Evolutionary conservation across 169 alveolate species (phyloP), one percentile per base, ranked within the genome.

Genomic region (Plasmodium inui): DNA sequence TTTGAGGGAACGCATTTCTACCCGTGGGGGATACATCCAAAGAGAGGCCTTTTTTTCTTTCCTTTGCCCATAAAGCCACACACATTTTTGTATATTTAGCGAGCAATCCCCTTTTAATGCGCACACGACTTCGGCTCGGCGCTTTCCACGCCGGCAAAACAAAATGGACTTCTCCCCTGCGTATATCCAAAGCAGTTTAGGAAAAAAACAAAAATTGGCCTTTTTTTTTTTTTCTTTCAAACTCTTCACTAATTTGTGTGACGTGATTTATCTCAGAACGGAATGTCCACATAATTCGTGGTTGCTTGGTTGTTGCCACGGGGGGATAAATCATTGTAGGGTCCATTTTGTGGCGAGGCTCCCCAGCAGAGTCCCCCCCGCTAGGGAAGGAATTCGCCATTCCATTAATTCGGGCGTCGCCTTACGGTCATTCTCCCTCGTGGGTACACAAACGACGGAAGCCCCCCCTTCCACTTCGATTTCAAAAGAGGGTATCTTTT

Each of bases 291-390:
- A 67, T 26, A 26, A 26, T 22, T 67, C 76, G 76, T 17, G 39
- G 76, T 67, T 67, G 76, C 37, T 67, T 67, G 41, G 76, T 67
- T 67, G 76, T 67, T n/a, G 37, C 76, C 76, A 67, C 37, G 76
- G 22, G 34, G 37, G 76, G 30, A 28, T 67, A 14, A 50, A 28
- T 55, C 3, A 55, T 7, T 26, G n/a, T 26, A 14, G 61, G 61
- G 22, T 50, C 61, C 2, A 17, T 50, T 50, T 50, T 50, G 22
- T 50, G 61, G 22, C 1, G 22, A 50, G 22, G 19, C 8, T 17
- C 22, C 22, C 61, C 22, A 50, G 19, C 3, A 5, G 55, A 44
- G 55, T 10, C n/a, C n/a, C 55, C 55, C 55, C 4, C 55, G n/a
- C n/a, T n/a, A 12, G 22, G 61, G 61, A 17, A 17, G 61, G 61